Evolutionary conservation across 371 early-diverging fungal genomes (phyloP).

Genomic region (Rhizopus sp.): DNA sequence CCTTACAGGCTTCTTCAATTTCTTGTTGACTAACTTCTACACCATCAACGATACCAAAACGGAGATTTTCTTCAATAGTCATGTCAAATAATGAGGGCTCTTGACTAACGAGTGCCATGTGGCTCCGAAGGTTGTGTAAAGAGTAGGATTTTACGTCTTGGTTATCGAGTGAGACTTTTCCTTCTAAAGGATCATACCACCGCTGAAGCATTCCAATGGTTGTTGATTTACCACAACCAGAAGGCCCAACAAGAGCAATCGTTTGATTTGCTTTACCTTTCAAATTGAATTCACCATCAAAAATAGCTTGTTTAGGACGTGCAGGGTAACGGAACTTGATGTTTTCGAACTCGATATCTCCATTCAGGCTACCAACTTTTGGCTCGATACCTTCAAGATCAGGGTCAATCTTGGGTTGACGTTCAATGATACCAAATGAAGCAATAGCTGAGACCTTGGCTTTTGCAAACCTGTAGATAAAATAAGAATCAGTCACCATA

Average conservation of each 20-base stretch:
- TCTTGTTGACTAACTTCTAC: constrained; percentile 47
- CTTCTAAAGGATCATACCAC: constrained; percentile 78
- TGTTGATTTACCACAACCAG: constrained; percentile 89
- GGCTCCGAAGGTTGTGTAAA: constrained; percentile 62
- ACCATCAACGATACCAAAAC: constrained; percentile 57
- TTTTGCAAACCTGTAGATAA: constrained; percentile 60
- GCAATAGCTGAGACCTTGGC: constrained; percentile 82
- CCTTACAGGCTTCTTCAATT: constrained; percentile 64
- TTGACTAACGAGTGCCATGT: constrained; percentile 86
- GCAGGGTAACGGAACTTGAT: constrained; percentile 85
- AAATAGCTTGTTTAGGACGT: constrained; percentile 75
- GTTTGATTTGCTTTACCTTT: constrained; percentile 72
- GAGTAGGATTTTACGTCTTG: constrained; percentile 64
- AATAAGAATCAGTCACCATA: constrained; percentile 26
- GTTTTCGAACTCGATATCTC: constrained; percentile 55
- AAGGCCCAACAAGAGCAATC: constrained; percentile 84
- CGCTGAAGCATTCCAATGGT: constrained; percentile 82
- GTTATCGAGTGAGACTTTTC: constrained; percentile 64
- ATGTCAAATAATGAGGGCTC: constrained; percentile 87
- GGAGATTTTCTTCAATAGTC: constrained; percentile 80
- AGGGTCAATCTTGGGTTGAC: constrained; percentile 69
- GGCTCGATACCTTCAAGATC: constrained; percentile 58
- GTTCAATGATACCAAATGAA: constrained; percentile 73
- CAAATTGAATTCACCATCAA: constrained; percentile 72
- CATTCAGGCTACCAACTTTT: constrained; percentile 35